Base-by-base conservation (phyloP, 768 basidiomycete genomes). In the Dioszegia crocea region DNA sequence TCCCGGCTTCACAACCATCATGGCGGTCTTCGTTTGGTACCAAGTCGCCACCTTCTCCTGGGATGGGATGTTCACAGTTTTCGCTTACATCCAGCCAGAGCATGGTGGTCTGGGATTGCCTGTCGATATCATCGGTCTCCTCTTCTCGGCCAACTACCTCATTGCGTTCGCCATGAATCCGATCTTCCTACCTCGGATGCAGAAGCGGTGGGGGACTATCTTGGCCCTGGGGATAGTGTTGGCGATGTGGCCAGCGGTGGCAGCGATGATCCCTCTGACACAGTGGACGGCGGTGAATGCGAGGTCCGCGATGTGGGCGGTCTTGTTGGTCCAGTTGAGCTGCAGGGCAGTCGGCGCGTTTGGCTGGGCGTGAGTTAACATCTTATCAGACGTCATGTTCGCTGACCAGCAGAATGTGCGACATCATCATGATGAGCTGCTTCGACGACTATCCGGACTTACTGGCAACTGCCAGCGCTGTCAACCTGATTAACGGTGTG, bases 381-480 rank as follows among this genome's bases (percentile, higher is more conserved):
- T 44, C 19, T 36, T 43, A n/a, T n/a, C n/a, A n/a, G 16, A 10
- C 6, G 24, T 21, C 17, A n/a, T 27, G 3, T 24, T 30, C 16
- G 17, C 47, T 36, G 29, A 45, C 30, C 17, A 6, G 10, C 44
- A 64, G 63, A 0, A 44, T 61, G 43, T 53, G 61, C 39, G 59
- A 63, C 33, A 58, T 58, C 45, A 41, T 61, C 12, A 67, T 49
- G 1, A 61, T 63, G 51, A 44, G 21, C 14, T 45, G 33, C 1
- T 68, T 73, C 39, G 71, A 73, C 33, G 62, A 66, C 21, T 63
- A 61, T 48, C 71, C 71, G 1, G 52, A 73, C n/a, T 44, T 70
- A 12, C 21, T 67, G 21, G 66, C 71, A 10, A 63, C 59, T 3
- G 68, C n/a, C n/a, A n/a, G n/a, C n/a, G n/a, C n/a, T n/a, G n/a